Percentiles rank a stretch among this genome's conserved stretches.
Conservation (phyloP, 176 grass and related monocot species). For the Saccharum officinarum region DNA sequence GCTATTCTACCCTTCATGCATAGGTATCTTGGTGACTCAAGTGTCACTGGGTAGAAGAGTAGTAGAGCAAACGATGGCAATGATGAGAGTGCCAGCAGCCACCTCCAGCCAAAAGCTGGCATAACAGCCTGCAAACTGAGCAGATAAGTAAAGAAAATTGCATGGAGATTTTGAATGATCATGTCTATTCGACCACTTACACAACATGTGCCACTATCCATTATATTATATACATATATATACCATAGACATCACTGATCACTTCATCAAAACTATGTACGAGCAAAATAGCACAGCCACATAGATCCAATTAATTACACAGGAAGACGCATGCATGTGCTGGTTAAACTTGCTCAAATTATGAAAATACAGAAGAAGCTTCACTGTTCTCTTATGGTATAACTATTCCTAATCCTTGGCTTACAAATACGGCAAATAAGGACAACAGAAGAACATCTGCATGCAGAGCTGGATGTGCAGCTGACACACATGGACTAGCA, state of each 20-base stretch:
- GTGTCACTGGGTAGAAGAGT: constrained; percentile 71
- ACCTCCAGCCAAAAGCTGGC: constrained; percentile 91
- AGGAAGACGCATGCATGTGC: not conserved
- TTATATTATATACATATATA: not conserved
- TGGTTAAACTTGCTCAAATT: not conserved
- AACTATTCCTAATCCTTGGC: constrained; percentile 40
- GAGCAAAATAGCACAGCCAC: not conserved
- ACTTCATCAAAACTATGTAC: not conserved
- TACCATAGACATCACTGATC: not conserved
- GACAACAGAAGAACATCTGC: constrained; percentile 17
- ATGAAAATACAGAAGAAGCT: not conserved
- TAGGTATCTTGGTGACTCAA: constrained; percentile 92
- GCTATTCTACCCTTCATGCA: constrained; percentile 80
- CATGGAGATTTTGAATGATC: not conserved
- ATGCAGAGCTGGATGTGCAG: not conserved
- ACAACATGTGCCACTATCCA: not conserved
- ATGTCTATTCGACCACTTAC: constrained; percentile 29
- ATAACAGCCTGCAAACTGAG: constrained; percentile 72
- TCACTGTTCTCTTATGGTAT: not conserved
- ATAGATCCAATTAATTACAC: not conserved
- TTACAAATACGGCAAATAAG: not conserved
- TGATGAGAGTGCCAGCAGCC: constrained; percentile 83
- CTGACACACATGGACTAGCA: not conserved
- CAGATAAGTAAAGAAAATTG: constrained; percentile 24
- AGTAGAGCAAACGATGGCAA: constrained; percentile 86